Evolutionary conservation across 2,329 filamentous ascomycete species (phyloP), one percentile per base, ranked within the genome.

Genomic region (Chrysosporium keratinophilum): DNA sequence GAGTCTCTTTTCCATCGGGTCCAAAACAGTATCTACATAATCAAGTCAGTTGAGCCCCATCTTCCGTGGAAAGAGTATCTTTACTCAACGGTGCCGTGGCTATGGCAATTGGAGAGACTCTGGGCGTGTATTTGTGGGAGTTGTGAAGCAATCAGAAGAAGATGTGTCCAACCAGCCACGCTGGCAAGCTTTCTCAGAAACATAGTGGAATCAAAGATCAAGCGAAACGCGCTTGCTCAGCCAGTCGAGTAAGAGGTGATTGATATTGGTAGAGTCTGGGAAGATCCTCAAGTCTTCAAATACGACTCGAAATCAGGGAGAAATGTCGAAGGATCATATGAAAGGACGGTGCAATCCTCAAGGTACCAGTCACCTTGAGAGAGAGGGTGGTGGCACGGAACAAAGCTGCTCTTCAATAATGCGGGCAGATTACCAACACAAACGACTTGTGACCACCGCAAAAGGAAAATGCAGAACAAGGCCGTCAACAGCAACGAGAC

Each of bases 21-120:
- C 63, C 63, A 49, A 60, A 64, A 54, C 66, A 64, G 48, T 64
- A 63, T 52, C 59, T 62, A 10, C 2, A 40, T 6, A 5, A 23
- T 20, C 19, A 14, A n/a, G n/a, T 28, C 12, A 31, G 37, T 57
- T 20, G 34, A 44, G 17, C 28, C 45, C 28, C n/a, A n/a, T 34
- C 19, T 31, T 23, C 5, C 17, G 28, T 17, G 23, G 20, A 28
- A 12, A 37, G 46, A 10, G 2, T 20, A n/a, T 1, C 19, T 59
- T 41, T 60, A 68, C 61, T 67, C 63, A 42, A 64, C 58, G 28
- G 56, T 58, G 19, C 60, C 63, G 56, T 67, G 66, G 5, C 50
- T 60, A 54, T 69, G 66, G 48, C 67, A 69, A 41, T 61, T 65
- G 1, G 62, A 61, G 23, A 63, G 57, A 17, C 59, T 65, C 19